Conservation (phyloP, 2,329 filamentous ascomycete species). For the Penicillium sp. region DNA sequence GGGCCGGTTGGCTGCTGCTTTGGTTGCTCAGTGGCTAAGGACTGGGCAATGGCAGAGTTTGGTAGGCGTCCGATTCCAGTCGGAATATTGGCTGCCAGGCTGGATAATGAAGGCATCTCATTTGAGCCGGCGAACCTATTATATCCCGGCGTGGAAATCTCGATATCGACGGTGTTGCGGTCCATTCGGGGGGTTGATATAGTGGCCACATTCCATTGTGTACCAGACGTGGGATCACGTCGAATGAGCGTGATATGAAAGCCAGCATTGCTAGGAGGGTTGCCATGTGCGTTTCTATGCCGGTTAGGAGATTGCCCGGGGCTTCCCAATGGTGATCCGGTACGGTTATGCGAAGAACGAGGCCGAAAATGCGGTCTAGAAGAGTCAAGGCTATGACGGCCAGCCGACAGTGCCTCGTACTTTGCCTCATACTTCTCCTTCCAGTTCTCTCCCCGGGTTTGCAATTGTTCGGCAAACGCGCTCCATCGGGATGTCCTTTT, state of each 20-base stretch:
- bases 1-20: constrained; percentile 23
- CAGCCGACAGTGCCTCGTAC: constrained; percentile 23
- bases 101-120: constrained; percentile 37
- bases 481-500: constrained; percentile 33
- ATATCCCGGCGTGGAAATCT: constrained; percentile 61
- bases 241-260: constrained; percentile 63
- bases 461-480: constrained; percentile 28
- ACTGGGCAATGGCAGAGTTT: constrained; percentile 13
- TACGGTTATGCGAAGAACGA: constrained; percentile 21
- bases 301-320: constrained; percentile 31
- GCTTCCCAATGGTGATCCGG: constrained; percentile 25
- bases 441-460: constrained; percentile 22
- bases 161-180: constrained; percentile 48
- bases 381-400: constrained; percentile 35
- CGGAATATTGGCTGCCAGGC: constrained; percentile 28
- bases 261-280: constrained; percentile 21
- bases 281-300: constrained; percentile 10
- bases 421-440: constrained; percentile 28
- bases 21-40: constrained; percentile 10
- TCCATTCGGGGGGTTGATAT: constrained; percentile 49
- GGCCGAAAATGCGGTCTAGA: constrained; percentile 28
- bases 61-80: constrained; percentile 27
- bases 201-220: constrained; percentile 74
- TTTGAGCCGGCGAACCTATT: constrained; percentile 53
- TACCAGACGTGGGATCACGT: constrained; percentile 66